phyloP scores from a whole-genome alignment of 2,329 filamentous ascomycete genomes.

The Trichoderma pleuroti region DNA sequence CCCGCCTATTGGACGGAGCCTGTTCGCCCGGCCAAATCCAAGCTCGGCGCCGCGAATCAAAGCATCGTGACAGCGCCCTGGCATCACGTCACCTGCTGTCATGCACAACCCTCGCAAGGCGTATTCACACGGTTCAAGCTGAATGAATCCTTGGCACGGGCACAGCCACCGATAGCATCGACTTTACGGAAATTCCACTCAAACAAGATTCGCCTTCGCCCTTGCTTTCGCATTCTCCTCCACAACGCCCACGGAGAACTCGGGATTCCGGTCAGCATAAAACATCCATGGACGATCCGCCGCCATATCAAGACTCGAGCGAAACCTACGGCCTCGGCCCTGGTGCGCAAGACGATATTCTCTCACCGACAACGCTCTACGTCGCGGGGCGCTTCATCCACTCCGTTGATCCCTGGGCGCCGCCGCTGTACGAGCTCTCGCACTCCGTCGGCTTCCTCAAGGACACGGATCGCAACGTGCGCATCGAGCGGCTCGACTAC shows the following conservation, averaged over 20 bases:
- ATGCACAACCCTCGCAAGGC: background rate
- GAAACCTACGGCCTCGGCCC: background rate
- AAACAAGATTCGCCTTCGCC: background rate
- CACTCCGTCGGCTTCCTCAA: slow-evolving; percentile 33
- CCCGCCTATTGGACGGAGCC: background rate
- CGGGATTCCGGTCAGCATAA: background rate
- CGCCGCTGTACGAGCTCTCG: slow-evolving; percentile 37
- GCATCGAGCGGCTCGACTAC: slow-evolving; percentile 33
- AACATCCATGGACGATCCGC: slow-evolving; percentile 2
- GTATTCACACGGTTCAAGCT: background rate
- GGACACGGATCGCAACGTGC: slow-evolving; percentile 32
- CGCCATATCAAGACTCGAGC: background rate
- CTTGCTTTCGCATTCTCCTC: background rate
- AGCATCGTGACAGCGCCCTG: background rate
- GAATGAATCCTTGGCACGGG: background rate
- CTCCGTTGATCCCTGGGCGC: slow-evolving; percentile 28
- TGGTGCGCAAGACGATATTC: slow-evolving; percentile 15
- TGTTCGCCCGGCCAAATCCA: background rate
- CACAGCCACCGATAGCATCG: background rate
- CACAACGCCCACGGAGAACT: background rate
- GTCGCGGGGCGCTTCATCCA: slow-evolving; percentile 35
- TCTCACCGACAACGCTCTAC: slow-evolving; percentile 33
- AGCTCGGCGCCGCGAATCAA: background rate
- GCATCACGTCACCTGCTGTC: background rate
- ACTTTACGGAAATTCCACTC: background rate